Conservation (phyloP, 2,329 filamentous ascomycete species). For the Fusarium subtropicale region DNA sequence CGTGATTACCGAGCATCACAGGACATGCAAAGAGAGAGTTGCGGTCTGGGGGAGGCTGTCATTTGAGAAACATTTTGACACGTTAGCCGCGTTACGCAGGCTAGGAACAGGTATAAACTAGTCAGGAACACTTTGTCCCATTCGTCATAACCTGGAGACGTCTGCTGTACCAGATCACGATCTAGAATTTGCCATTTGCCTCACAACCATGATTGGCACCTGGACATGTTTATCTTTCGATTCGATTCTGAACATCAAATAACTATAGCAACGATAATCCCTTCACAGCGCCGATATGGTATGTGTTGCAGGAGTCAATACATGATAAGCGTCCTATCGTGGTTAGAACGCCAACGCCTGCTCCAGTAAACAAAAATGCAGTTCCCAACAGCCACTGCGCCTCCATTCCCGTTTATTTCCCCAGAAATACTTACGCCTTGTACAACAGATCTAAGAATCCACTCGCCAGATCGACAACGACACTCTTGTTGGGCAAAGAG, state of each 20-base stretch:
- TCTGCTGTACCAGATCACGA: slow-evolving; percentile 1
- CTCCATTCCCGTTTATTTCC: not conserved
- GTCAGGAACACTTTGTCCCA: slow-evolving; percentile 24
- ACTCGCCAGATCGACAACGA: slow-evolving; percentile 88
- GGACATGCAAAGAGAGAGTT: slow-evolving; percentile 4
- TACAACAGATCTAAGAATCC: slow-evolving; percentile 95
- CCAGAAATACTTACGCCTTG: slow-evolving; percentile 70
- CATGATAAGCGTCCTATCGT: slow-evolving; percentile 8
- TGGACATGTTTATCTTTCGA: not conserved
- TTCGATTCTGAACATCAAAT: slow-evolving; percentile 1
- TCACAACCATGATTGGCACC: not conserved
- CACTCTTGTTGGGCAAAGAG: slow-evolving; percentile 93
- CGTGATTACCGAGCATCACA: not conserved
- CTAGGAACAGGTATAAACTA: slow-evolving; percentile 28
- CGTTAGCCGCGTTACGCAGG: slow-evolving; percentile 24
- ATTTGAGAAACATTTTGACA: slow-evolving; percentile 6
- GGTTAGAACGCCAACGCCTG: slow-evolving; percentile 31
- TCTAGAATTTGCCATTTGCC: slow-evolving; percentile 2
- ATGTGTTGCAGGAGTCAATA: not conserved
- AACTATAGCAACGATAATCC: not conserved
- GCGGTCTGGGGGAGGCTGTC: not conserved
- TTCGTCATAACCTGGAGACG: slow-evolving; percentile 1
- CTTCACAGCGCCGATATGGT: not conserved
- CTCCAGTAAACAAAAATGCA: slow-evolving; percentile 15
- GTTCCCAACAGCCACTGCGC: slow-evolving; percentile 3